A percentile compares a stretch with the other conserved stretches of the same genome.
phyloP scores from a whole-genome alignment of 768 basidiomycete species.

The Naganishia friedmannii region DNA sequence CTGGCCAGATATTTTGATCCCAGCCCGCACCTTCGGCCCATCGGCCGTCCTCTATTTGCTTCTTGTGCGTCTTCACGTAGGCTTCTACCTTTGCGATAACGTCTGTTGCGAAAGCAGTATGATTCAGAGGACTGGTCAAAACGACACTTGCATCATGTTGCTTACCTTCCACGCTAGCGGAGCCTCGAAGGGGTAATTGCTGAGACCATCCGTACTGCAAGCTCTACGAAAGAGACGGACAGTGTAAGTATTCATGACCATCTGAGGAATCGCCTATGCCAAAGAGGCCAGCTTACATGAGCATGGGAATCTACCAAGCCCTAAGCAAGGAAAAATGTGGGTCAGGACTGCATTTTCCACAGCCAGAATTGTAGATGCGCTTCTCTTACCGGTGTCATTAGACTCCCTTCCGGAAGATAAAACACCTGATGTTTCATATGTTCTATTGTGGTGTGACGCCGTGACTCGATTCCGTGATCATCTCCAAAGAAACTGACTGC shows the following conservation, averaged over 20 bases:
- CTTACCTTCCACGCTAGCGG: slow-evolving; percentile 18
- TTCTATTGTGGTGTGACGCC: background rate
- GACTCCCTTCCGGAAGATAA: slow-evolving; percentile 20
- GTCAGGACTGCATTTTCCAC: background rate
- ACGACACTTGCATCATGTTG: slow-evolving; percentile 6
- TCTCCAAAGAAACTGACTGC: background rate
- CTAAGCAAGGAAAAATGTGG: slow-evolving; percentile 25
- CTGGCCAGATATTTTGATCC: slow-evolving; percentile 70
- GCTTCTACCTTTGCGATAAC: slow-evolving; percentile 39
- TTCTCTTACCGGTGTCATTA: slow-evolving; percentile 26
- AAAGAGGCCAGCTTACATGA: slow-evolving; percentile 32
- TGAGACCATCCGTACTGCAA: slow-evolving; percentile 45
- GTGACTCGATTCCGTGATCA: background rate
- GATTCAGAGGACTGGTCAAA: too few species aligned
- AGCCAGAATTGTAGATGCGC: background rate
- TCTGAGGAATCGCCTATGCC: background rate
- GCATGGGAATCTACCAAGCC: slow-evolving; percentile 48
- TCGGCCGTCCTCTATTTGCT: slow-evolving; percentile 33
- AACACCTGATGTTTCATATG: slow-evolving; percentile 1
- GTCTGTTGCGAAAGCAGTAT: slow-evolving; percentile 34
- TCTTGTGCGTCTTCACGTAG: slow-evolving; percentile 34
- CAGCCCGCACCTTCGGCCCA: slow-evolving; percentile 90
- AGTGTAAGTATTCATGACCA: background rate
- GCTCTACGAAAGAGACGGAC: slow-evolving; percentile 22
- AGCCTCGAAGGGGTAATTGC: slow-evolving; percentile 41